phyloP scores from a whole-genome alignment of 192 early-diverging fungal genomes.

The Helicostylum pulchrum region DNA sequence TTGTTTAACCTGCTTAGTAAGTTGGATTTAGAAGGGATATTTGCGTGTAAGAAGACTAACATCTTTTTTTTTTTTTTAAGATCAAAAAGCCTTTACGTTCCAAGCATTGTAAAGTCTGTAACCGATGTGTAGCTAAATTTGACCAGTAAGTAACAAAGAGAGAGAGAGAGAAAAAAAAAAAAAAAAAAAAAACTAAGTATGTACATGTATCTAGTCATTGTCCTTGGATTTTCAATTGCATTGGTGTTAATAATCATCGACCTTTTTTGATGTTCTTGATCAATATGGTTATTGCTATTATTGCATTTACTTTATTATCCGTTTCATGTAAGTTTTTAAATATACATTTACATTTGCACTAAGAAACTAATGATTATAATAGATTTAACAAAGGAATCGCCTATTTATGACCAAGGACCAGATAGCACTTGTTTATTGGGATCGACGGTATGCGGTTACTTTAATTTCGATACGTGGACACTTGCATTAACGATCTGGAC shows the following conservation, averaged over 20 bases:
- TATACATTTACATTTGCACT: neutral
- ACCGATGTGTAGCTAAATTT: slow-evolving; percentile 91
- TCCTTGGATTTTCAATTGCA: slow-evolving; percentile 96
- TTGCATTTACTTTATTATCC: slow-evolving; percentile 57
- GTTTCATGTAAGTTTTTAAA: slow-evolving; percentile 51
- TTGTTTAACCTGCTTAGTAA: slow-evolving; percentile 81
- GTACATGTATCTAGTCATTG: slow-evolving; percentile 62
- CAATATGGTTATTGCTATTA: slow-evolving; percentile 59
- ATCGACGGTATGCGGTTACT: slow-evolving; percentile 61
- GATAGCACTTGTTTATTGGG: slow-evolving; percentile 56
- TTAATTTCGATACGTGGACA: slow-evolving; percentile 73
- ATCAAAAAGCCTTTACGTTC: slow-evolving; percentile 82
- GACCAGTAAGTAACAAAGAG: slow-evolving; percentile 67
- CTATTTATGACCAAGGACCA: slow-evolving; percentile 4
- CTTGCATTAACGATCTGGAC: slow-evolving; percentile 71
- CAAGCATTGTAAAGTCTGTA: slow-evolving; percentile 92
- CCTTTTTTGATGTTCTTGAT: slow-evolving; percentile 80
- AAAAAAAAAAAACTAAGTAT: neutral
- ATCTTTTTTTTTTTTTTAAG: slow-evolving; percentile 25
- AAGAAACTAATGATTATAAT: neutral
- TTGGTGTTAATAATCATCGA: slow-evolving; percentile 86
- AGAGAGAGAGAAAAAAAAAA: neutral
- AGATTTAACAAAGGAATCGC: slow-evolving; percentile 7
- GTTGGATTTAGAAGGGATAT: neutral
- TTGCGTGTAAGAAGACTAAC: neutral